These are phyloP conservation scores for Sindora glabra DNA, from an alignment of 306 rosid genomes.

Conservation along the genomic window DNA sequence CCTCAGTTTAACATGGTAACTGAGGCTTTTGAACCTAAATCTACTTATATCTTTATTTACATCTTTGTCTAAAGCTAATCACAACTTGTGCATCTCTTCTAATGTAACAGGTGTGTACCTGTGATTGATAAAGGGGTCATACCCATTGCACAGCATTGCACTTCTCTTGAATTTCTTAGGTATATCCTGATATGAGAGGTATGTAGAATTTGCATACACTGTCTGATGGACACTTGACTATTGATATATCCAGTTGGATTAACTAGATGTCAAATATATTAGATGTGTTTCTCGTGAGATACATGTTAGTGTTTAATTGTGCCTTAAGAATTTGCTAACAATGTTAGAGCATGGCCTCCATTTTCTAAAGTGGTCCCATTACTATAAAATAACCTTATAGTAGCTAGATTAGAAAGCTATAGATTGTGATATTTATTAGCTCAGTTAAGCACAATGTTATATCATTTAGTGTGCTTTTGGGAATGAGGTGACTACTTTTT, in stretches of 20 bases:
- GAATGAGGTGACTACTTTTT: background rate
- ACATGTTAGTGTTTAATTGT: background rate
- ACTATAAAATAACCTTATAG: background rate
- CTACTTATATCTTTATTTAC: background rate
- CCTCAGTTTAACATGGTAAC: constrained; percentile 77
- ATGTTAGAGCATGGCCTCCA: background rate
- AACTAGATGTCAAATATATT: background rate
- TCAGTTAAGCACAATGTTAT: background rate
- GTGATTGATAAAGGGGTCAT: constrained; percentile 70
- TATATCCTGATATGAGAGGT: constrained; percentile 20
- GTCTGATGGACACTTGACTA: background rate
- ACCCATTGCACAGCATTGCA: constrained; percentile 47
- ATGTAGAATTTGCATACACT: background rate
- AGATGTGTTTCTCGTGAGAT: background rate
- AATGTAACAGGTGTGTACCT: constrained; percentile 55
- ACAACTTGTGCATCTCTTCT: constrained; percentile 13
- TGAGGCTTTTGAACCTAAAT: constrained; percentile 12
- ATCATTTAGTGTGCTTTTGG: too few species aligned
- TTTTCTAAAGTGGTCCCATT: background rate
- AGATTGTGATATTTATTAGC: background rate
- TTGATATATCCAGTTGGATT: background rate
- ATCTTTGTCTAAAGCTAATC: background rate
- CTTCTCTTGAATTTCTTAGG: constrained; percentile 69
- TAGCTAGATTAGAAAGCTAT: background rate
- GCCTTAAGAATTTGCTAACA: background rate